These are phyloP conservation scores for Leptodermis oblonga DNA, from an alignment of 257 asterid species.

Conservation along the genomic window DNA sequence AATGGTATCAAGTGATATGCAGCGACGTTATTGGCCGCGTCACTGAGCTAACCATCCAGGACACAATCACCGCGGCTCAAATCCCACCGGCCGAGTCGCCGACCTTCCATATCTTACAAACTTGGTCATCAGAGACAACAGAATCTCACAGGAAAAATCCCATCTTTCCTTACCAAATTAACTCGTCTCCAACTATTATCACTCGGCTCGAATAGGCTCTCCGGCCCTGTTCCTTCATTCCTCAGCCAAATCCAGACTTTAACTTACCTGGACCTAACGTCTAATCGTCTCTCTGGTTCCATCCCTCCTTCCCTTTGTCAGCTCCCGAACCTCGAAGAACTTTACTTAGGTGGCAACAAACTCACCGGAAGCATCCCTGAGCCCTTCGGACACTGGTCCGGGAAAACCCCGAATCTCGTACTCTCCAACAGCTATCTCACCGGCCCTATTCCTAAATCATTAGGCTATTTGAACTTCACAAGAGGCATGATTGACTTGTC, in stretches of 20 bases:
- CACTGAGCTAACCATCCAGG: background rate
- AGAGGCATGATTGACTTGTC: background rate
- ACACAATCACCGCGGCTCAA: background rate
- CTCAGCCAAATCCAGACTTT: background rate
- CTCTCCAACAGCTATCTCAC: background rate
- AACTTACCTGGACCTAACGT: background rate
- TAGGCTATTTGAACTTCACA: background rate
- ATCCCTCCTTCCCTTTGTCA: background rate
- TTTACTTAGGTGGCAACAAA: background rate
- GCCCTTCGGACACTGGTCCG: background rate
- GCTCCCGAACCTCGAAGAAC: background rate
- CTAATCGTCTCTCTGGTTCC: background rate
- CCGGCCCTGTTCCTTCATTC: background rate
- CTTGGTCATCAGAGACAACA: background rate
- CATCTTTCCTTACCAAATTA: background rate
- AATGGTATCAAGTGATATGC: background rate
- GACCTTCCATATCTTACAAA: background rate
- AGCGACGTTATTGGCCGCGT: background rate
- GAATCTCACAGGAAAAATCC: background rate
- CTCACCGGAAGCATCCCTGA: conserved; percentile 2
- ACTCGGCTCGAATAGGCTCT: background rate
- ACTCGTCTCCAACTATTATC: background rate
- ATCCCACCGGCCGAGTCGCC: background rate
- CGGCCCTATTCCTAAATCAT: background rate
- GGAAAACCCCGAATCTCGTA: background rate